A percentile compares a stretch with the other conserved stretches of the same genome.
phyloP scores from a whole-genome alignment of 495 filamentous ascomycete species.

The Choiromyces venosus region DNA sequence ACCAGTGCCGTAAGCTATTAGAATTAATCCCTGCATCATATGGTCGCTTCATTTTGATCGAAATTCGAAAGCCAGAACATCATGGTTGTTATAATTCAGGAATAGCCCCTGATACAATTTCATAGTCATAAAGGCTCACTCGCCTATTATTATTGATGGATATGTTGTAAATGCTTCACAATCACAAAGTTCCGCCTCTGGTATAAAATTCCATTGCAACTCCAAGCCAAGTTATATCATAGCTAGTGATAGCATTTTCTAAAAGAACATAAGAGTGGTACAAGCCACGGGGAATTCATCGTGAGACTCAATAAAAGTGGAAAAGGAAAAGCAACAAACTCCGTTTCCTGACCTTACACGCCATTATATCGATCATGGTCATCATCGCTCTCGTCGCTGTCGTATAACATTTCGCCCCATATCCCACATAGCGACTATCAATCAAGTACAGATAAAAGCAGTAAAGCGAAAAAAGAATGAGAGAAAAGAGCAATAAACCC shows the following conservation, averaged over 20 bases:
- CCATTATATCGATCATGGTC: background rate
- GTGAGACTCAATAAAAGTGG: background rate
- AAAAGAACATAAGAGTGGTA: background rate
- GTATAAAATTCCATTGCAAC: background rate
- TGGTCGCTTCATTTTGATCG: too few species aligned
- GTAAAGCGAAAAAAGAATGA: background rate
- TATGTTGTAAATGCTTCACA: background rate
- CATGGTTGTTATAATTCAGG: background rate
- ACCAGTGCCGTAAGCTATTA: too few species aligned
- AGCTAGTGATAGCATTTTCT: background rate
- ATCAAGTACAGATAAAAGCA: background rate
- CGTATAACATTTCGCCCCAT: background rate
- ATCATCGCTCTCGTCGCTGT: background rate
- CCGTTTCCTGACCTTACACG: background rate
- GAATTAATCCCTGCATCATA: too few species aligned
- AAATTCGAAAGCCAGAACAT: too few species aligned
- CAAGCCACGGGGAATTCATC: background rate
- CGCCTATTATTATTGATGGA: background rate
- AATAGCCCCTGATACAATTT: background rate
- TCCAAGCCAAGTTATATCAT: background rate
- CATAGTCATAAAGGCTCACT: background rate
- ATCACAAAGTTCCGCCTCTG: background rate
- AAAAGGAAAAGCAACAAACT: background rate
- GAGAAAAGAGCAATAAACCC: background rate
- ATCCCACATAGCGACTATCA: background rate